These are phyloP conservation scores for Cercophora scortea DNA, from an alignment of 495 filamentous ascomycete genomes.

Conservation along the genomic window DNA sequence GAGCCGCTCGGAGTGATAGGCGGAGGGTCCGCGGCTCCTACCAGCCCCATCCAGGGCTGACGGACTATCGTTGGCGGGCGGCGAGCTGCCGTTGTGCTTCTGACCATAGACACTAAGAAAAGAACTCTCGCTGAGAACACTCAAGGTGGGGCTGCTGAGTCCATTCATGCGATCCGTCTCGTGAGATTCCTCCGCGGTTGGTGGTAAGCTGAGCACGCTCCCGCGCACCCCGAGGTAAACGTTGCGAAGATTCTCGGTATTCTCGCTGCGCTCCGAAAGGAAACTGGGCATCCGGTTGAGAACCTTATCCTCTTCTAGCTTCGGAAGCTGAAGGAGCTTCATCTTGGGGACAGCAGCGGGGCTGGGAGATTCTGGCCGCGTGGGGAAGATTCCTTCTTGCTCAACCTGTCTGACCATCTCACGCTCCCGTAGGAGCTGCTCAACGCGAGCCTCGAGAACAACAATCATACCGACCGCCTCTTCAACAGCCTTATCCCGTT, in stretches of 20 bases:
- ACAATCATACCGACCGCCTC: slow-evolving; percentile 80
- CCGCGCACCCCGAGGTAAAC: slow-evolving; percentile 49
- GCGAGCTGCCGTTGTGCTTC: slow-evolving; percentile 17
- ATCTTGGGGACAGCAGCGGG: slow-evolving; percentile 11
- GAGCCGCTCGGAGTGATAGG: too few species aligned
- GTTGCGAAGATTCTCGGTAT: slow-evolving; percentile 58
- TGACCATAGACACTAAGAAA: slow-evolving; percentile 61
- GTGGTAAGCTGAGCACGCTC: slow-evolving; percentile 31
- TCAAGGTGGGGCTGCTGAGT: slow-evolving; percentile 57
- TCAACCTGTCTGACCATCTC: slow-evolving; percentile 34
- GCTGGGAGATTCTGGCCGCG: slow-evolving; percentile 8
- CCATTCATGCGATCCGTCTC: slow-evolving; percentile 24
- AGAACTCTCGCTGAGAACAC: slow-evolving; percentile 72
- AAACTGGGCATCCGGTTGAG: slow-evolving; percentile 58
- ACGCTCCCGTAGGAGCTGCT: slow-evolving; percentile 41
- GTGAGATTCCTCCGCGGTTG: slow-evolving; percentile 26
- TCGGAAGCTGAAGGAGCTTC: slow-evolving; percentile 8
- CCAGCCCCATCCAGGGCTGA: slow-evolving; percentile 8
- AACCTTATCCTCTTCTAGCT: slow-evolving; percentile 13
- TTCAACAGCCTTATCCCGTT: slow-evolving; percentile 67
- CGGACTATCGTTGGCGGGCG: slow-evolving; percentile 14
- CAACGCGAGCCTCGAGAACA: slow-evolving; percentile 59
- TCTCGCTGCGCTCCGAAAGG: slow-evolving; percentile 51
- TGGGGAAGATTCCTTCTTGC: slow-evolving; percentile 21
- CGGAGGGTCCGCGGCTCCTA: too few species aligned